A percentile compares a stretch with the other conserved stretches of the same genome.
Conservation (phyloP, 495 filamentous ascomycete genomes). For the Tuber aestivum region DNA sequence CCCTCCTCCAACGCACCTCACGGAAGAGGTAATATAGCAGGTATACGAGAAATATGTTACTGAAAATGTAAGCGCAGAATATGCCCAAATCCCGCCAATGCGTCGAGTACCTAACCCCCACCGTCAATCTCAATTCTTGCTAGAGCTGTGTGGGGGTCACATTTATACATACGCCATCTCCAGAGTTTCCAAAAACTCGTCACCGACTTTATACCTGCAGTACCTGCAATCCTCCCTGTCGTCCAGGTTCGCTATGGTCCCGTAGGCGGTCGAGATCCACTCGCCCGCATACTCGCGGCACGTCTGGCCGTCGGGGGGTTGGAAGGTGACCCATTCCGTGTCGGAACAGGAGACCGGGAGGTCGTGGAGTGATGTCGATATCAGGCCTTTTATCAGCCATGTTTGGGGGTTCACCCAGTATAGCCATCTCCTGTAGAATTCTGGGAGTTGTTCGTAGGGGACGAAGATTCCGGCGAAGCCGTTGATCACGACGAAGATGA, state of each 20-base stretch:
- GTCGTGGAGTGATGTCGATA: conserved; percentile 53
- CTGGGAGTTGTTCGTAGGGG: conserved; percentile 30
- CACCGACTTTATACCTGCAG: conserved; percentile 57
- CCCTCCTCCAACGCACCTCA: conserved; percentile 38
- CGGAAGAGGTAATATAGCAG: conserved; percentile 37
- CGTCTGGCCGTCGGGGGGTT: conserved; percentile 46
- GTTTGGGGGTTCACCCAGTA: conserved; percentile 63
- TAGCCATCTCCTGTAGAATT: conserved; percentile 52
- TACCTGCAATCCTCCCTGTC: conserved; percentile 52
- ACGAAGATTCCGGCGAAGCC: conserved; percentile 39
- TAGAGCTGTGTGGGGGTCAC: background rate
- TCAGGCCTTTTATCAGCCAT: conserved; percentile 55
- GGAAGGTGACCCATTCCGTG: conserved; percentile 56
- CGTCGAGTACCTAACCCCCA: conserved; percentile 22
- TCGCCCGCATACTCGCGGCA: conserved; percentile 53
- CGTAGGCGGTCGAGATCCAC: conserved; percentile 49
- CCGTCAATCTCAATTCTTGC: background rate
- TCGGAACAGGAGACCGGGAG: conserved; percentile 53
- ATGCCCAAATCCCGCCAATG: conserved; percentile 40
- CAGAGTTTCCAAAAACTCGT: conserved; percentile 50
- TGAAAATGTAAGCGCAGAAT: conserved; percentile 31
- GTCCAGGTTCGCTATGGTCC: conserved; percentile 49
- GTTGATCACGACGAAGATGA: conserved; percentile 38
- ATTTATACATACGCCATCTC: conserved; percentile 40
- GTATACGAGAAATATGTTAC: conserved; percentile 33